These are phyloP conservation scores for Tetrapisispora nanseiensis DNA, from an alignment of 805 yeast species.

Conservation along the genomic window DNA sequence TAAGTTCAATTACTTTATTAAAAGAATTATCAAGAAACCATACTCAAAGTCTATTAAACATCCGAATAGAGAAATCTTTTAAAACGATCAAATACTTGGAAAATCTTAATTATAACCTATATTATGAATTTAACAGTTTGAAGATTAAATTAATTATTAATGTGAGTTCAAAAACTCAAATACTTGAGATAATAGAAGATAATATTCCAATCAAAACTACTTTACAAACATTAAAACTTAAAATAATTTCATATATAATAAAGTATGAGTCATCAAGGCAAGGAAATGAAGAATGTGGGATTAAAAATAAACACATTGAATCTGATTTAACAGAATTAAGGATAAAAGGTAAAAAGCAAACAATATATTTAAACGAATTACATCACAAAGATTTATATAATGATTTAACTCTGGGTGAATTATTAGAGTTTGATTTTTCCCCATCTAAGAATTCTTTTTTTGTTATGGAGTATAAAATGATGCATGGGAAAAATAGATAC, in stretches of 20 bases:
- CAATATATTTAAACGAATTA: constrained; percentile 9
- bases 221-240: constrained; percentile 9
- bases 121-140: constrained; percentile 8
- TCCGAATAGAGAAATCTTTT: constrained; percentile 9
- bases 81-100: constrained; percentile 4
- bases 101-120: constrained; percentile 10
- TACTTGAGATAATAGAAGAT: constrained; percentile 7
- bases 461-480: constrained; percentile 20
- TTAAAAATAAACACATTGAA: constrained; percentile 8
- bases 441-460: constrained; percentile 25
- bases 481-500: constrained; percentile 5
- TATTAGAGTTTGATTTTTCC: constrained; percentile 26
- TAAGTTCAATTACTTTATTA: background rate
- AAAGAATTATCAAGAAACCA: background rate
- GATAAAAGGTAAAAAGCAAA: constrained; percentile 14
- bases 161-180: constrained; percentile 1
- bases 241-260: constrained; percentile 9
- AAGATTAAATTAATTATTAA: constrained; percentile 14
- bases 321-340: constrained; percentile 14
- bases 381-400: constrained; percentile 11
- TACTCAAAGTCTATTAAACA: constrained; percentile 5
- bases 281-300: constrained; percentile 9
- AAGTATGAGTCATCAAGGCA: constrained; percentile 8
- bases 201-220: constrained; percentile 6
- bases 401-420: constrained; percentile 18